Evolutionary conservation across 2,329 filamentous ascomycete genomes (phyloP).

Genomic region (Parasarocladium wereldwijsianum): DNA sequence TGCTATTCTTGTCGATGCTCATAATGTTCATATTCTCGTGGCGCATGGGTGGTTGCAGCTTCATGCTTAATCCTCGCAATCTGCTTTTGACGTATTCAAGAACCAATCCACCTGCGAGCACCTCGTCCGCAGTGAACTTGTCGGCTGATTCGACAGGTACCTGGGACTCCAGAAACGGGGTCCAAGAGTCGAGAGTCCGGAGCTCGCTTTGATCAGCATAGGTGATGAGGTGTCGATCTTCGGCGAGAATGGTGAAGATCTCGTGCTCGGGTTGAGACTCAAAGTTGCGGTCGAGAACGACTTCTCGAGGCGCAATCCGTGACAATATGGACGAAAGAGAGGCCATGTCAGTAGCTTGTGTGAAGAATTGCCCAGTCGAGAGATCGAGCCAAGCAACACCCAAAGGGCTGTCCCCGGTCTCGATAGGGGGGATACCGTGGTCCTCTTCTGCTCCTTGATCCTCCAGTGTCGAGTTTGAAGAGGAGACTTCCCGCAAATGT

Average conservation of each 20-base stretch:
- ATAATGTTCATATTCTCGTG: constrained; percentile 65
- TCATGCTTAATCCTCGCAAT: constrained; percentile 63
- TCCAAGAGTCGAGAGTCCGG: constrained; percentile 50
- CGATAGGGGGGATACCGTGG: constrained; percentile 9
- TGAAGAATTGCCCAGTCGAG: constrained; percentile 89
- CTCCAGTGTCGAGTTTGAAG: too few species aligned
- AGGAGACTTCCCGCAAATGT: constrained; percentile 28
- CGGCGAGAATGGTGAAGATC: constrained; percentile 53
- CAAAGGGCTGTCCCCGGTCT: constrained; percentile 23
- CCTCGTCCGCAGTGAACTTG: constrained; percentile 53
- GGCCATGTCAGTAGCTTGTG: constrained; percentile 56
- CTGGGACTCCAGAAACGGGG: constrained; percentile 59
- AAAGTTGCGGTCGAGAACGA: constrained; percentile 58
- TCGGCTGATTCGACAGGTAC: constrained; percentile 36
- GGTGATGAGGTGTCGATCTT: constrained; percentile 63
- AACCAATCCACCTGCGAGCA: constrained; percentile 64
- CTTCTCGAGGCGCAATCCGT: constrained; percentile 69
- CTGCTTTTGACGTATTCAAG: constrained; percentile 72
- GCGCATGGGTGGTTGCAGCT: constrained; percentile 68
- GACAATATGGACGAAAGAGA: constrained; percentile 69
- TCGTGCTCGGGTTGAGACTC: constrained; percentile 42
- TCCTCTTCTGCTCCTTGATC: too few species aligned
- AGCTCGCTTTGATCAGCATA: constrained; percentile 42
- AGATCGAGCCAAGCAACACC: constrained; percentile 91
- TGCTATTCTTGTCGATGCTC: constrained; percentile 81